Conservation (phyloP, 2,329 filamentous ascomycete species). For the Plenodomus biglobosus region DNA sequence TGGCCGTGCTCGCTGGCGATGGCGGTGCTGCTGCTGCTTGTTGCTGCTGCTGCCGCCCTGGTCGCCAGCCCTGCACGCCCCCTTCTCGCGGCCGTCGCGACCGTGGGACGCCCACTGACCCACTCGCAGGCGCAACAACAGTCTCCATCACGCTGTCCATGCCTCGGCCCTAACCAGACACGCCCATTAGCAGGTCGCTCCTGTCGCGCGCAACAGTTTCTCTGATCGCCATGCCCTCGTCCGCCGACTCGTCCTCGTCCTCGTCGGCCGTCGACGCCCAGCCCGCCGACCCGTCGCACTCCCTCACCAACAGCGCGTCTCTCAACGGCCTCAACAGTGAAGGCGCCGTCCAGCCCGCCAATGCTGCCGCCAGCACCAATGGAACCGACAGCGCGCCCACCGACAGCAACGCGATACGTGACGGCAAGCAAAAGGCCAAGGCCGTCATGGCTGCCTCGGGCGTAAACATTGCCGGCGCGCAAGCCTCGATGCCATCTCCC, state of each 20-base stretch:
- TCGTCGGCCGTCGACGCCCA: slow-evolving; percentile 24
- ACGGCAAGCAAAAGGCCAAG: slow-evolving; percentile 63
- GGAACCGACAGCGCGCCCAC: slow-evolving; percentile 29
- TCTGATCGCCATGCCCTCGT: slow-evolving; percentile 41
- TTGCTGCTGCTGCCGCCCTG: slow-evolving; percentile 18
- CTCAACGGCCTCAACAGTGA: slow-evolving; percentile 36
- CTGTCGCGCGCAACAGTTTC: slow-evolving; percentile 30
- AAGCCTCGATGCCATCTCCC: slow-evolving; percentile 32
- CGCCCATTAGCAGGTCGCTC: slow-evolving; percentile 32
- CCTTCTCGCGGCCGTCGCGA: slow-evolving; percentile 27
- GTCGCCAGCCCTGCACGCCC: slow-evolving; percentile 23
- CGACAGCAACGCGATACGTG: slow-evolving; percentile 53
- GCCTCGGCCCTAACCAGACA: slow-evolving; percentile 34
- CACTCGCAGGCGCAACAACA: slow-evolving; percentile 6
- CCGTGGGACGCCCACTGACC: slow-evolving; percentile 28
- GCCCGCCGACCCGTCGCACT: slow-evolving; percentile 25
- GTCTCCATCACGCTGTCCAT: slow-evolving; percentile 28
- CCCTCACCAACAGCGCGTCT: slow-evolving; percentile 36
- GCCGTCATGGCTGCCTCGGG: slow-evolving; percentile 59
- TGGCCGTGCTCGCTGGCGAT: slow-evolving; percentile 9
- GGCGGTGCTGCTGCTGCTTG: slow-evolving; percentile 23
- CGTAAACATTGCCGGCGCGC: slow-evolving; percentile 37
- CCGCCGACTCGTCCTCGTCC: slow-evolving; percentile 22
- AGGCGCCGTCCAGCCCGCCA: slow-evolving; percentile 39
- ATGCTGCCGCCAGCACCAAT: slow-evolving; percentile 28